Base-by-base conservation (phyloP, 768 basidiomycete genomes). In the Dioszegia aurantiaca region DNA sequence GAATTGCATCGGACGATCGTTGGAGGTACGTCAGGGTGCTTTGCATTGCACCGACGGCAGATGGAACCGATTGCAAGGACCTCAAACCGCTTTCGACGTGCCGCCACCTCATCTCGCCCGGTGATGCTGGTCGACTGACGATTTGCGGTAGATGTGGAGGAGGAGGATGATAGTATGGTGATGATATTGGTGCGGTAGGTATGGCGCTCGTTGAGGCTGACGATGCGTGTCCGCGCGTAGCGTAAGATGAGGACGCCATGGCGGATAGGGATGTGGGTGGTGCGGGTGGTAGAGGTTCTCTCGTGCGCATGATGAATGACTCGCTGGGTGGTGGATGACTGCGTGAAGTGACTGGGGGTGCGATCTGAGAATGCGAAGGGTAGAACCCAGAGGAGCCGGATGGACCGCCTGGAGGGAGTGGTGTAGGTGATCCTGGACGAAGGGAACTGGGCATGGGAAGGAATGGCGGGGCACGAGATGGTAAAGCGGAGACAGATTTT, bases 231-330 rank as follows among this genome's bases (percentile, higher is more conserved):
- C 60, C 65, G 6, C 64, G 60, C 2, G 62, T 44, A 1, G 67
- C 53, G 24, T 44, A 55, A n/a, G 41, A 23, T 6, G 41, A 44
- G 1, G 54, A 55, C 10, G 43, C 54, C 16, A 69, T 31, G 10
- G 59, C 56, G 8, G 56, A 46, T 24, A 68, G 58, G 24, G 71
- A 68, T 0, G 68, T 59, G 4, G 58, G 44, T 4, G 66, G 66
- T 6, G 68, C 68, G 10, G 71, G 71, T 9, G 71, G 71, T 61
- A 70, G 62, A 4, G 71, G 71, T 51, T 73, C 71, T 51, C 71
- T 40, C 2, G 61, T 56, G 27, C 68, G 36, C 31, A 72, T 56
- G 2, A 58, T 61, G 39, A 60, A 69, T 0, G 64, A 48, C n/a
- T 64, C 67, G 45, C 36, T 46, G 21, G 51, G 51, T 23, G 51